Conservation (phyloP, 768 basidiomycete genomes). For the Tylopilus plumbeoviolaceoides region DNA sequence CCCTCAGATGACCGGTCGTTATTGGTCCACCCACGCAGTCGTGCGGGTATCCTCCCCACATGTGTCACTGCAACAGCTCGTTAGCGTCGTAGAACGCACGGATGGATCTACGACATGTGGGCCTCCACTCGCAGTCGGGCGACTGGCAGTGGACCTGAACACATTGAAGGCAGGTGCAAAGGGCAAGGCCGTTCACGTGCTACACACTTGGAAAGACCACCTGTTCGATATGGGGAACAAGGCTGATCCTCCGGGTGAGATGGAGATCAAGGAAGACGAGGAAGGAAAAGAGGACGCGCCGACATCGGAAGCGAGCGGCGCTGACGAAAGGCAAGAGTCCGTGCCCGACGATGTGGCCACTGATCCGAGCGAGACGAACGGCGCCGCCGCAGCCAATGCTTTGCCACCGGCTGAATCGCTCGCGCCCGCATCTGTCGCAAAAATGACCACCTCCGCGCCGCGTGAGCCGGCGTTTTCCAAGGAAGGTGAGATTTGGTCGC, state of each 20-base stretch:
- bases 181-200: constrained; percentile 71
- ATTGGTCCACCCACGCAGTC: constrained; percentile 37
- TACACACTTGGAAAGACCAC: constrained; percentile 76
- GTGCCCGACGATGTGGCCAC: neutral
- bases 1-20: neutral
- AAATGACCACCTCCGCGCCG: constrained; percentile 7
- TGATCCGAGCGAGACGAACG: constrained; percentile 23
- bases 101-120: constrained; percentile 24
- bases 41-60: constrained; percentile 44
- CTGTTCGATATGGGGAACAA: constrained; percentile 74
- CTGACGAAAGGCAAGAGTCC: constrained; percentile 7
- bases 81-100: constrained; percentile 55
- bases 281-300: constrained; percentile 9
- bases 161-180: constrained; percentile 50
- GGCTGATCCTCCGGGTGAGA: constrained; percentile 47
- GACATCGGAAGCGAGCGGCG: constrained; percentile 6
- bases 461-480: constrained; percentile 19
- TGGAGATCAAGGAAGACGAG: constrained; percentile 21
- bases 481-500: constrained; percentile 22
- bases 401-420: constrained; percentile 10
- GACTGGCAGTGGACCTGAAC: constrained; percentile 55
- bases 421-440: neutral
- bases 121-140: constrained; percentile 71
- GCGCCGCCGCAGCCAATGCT: constrained; percentile 9
- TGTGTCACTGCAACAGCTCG: constrained; percentile 48